Evolutionary conservation across 1,284 basidiomycete genomes (phyloP), one percentile per base, ranked within the genome.

Genomic region (Flammula alnicola): DNA sequence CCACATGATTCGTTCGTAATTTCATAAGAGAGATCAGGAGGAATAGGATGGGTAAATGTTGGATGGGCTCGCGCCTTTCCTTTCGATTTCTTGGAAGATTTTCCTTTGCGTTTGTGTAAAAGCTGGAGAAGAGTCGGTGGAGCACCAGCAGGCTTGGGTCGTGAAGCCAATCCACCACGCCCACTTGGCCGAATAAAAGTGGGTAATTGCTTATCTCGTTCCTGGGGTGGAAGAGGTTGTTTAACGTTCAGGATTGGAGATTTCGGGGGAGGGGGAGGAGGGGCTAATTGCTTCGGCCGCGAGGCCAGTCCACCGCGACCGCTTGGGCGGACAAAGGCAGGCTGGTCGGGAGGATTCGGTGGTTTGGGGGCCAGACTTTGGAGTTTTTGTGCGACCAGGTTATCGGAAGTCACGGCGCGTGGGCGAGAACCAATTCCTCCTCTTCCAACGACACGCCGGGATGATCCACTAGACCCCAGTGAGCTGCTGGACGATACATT

Each of bases 371-470:
- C 35, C 17, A 47, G 30, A 14, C 19, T 36, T 30, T 49, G 23
- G 5, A 47, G 45, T 16, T 33, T 44, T 12, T 48, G 47, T 8
- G 42, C 20, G 4, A 42, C 39, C n/a, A 29, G 22, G 32, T 42
- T 32, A 35, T 49, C 33, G n/a, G 22, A 14, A 12, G 33, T 47
- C 22, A 58, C 52, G 7, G 36, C 22, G 9, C 56, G 56, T 9
- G 46, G 47, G 6, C 55, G 47, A 12, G 59, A 60, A 12, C 59
- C 59, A 22, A 41, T 49, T 2, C 59, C 59, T n/a, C 59, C 59
- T 14, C 59, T 38, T 10, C 59, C 59, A 41, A 61, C 57, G 9
- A 61, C 45, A 6, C 59, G 57, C 1, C 50, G 30, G 14, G 47
- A 33, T 27, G 48, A 40, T 17, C 30, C 32, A 22, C 35, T 42